Evolutionary conservation across 2,329 filamentous ascomycete genomes (phyloP), one percentile per base, ranked within the genome.

Genomic region (Pleomassaria siparia): DNA sequence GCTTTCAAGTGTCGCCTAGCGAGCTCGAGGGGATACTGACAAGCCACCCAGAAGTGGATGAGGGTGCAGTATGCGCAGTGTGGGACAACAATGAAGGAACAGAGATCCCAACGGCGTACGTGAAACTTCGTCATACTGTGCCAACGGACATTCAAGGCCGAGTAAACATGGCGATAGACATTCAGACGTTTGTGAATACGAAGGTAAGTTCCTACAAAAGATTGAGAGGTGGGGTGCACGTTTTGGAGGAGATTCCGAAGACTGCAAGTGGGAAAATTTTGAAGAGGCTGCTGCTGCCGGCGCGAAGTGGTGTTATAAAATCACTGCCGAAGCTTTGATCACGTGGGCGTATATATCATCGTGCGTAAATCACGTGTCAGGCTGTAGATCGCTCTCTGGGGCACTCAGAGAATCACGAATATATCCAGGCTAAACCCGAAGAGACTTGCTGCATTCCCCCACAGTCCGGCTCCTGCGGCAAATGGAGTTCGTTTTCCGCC

Each of bases 11-110:
- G 5, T 54, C 66, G 2, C 67, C 67, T 0, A 60, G 62, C 1
- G 67, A 70, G 46, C 51, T 70, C n/a, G 67, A 70, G 37, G 53
- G 55, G 1, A 53, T 66, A 8, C 51, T 70, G 3, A 46, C 59
- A 11, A 48, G 57, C 2, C 64, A 69, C 50, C 51, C 56, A 2
- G 16, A 43, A 2, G 65, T 70, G 8, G 41, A 15, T 1, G 66
- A 70, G 26, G 63, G 62, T 7, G 66, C 62, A 0, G 67, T 71
- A 2, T 69, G 66, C 42, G 66, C 60, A 0, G 41, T 62, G 24
- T 51, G 59, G 55, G 49, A 63, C 47, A 46, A 56, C 10, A 40
- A 52, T 42, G 28, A 63, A 50, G 55, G 49, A 4, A 59, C 55
- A 8, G 68, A 70, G 47, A 51, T 69, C 8, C 60, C 64, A 3